Evolutionary conservation across 2,329 filamentous ascomycete species (phyloP), one percentile per base, ranked within the genome.

Genomic region (Aschersonia sp.): DNA sequence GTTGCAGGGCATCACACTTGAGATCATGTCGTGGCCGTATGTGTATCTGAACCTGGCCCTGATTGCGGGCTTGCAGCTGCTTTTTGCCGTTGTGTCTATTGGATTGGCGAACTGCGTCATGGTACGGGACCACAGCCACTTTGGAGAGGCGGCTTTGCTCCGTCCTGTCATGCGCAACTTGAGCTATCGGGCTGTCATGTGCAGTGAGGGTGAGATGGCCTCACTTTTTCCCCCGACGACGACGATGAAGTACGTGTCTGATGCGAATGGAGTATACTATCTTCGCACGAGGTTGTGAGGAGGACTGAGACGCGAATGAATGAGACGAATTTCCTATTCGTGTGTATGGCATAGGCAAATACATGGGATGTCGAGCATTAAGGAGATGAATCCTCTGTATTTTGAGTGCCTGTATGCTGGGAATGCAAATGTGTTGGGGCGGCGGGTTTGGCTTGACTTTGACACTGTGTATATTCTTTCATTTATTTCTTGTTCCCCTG

Each of bases 11-110:
- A 57, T 61, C 40, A 50, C 51, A 28, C 51, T 67, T 5, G 56
- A 62, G 1, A 59, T 67, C 28, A 56, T 54, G 2, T 53, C 60
- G 20, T 66, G 64, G 65, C 41, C 47, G 5, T 52, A 54, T 28
- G 53, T 62, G 10, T 53, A 61, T 49, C n/a, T 65, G 40, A 62
- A 65, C 20, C 45, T 66, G 5, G 53, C 58, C 0, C 51, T 66
- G 10, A 63, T 60, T 7, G 52, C 61, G 10, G 55, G 54, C 10
- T 45, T 64, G 35, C 62, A 65, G 52, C 54, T 63, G 1, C 5
- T 61, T 0, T 47, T 64, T 20, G 58, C 57, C 5, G 38, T 58
- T 29, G 45, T 51, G 1, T 51, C 54, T 1, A 52, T 58, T 5
- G 28, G 52, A 5, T 40, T 58, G n/a, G 56, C 58, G 9, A 60